Evolutionary conservation across 257 asterid species (phyloP).

Genomic region (Solanum bulbocastanum): DNA sequence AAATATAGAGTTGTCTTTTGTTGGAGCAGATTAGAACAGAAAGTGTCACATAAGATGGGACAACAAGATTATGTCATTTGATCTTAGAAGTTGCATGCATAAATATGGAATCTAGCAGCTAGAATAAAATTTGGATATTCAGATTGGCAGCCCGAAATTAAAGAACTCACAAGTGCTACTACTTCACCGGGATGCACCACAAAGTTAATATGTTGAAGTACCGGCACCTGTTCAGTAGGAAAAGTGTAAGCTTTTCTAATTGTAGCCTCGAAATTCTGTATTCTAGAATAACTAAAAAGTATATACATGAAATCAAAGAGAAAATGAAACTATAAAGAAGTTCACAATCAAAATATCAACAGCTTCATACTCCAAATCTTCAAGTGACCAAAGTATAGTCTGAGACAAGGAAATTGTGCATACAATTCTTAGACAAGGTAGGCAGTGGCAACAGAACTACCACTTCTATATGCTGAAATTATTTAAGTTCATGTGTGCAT

Average conservation of each 20-base stretch:
- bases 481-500: not conserved
- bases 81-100: not conserved
- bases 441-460: not conserved
- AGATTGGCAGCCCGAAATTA: not conserved
- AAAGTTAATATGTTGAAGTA: slow-evolving; percentile 53
- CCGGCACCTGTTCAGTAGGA: slow-evolving; percentile 51
- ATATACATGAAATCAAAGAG: not conserved
- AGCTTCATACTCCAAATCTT: not conserved
- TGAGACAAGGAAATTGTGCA: not conserved
- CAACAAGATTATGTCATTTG: not conserved
- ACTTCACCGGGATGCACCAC: slow-evolving; percentile 77
- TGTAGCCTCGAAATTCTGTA: not conserved
- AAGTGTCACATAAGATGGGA: not conserved
- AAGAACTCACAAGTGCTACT: slow-evolving; percentile 74
- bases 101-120: not conserved
- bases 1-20: not conserved
- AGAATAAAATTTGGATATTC: not conserved
- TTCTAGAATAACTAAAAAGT: not conserved
- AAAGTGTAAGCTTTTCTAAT: not conserved
- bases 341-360: not conserved
- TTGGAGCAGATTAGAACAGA: not conserved
- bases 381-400: not conserved
- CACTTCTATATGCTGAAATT: not conserved
- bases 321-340: not conserved
- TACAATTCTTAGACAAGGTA: not conserved